These are phyloP conservation scores for Candida schatavii DNA, from an alignment of 805 yeast genomes.

Conservation along the genomic window DNA sequence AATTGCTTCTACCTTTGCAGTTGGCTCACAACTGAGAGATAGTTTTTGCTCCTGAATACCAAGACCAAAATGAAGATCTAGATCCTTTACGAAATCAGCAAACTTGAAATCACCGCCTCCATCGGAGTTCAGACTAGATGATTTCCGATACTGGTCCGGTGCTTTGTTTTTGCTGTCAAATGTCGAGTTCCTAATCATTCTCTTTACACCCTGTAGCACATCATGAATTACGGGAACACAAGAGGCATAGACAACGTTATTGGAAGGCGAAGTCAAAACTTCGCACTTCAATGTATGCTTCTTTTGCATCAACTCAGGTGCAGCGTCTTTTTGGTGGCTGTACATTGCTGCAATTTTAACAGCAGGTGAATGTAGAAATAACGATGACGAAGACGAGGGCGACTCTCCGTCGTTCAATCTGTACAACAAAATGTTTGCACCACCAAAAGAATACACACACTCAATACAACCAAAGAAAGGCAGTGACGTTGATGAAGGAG, in stretches of 20 bases:
- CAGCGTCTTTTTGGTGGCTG: constrained; percentile 28
- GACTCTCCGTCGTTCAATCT: constrained; percentile 42
- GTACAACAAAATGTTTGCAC: constrained; percentile 58
- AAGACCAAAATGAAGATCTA: constrained; percentile 63
- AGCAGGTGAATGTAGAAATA: constrained; percentile 74
- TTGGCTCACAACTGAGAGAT: constrained; percentile 86
- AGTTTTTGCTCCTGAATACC: constrained; percentile 71
- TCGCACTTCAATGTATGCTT: constrained; percentile 51
- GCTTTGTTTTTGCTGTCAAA: constrained; percentile 1
- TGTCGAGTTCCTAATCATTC: constrained; percentile 37
- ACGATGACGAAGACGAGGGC: constrained; percentile 41
- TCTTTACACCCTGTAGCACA: constrained; percentile 48
- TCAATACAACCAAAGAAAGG: constrained; percentile 34
- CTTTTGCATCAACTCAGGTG: constrained; percentile 15
- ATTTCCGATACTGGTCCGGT: constrained; percentile 1
- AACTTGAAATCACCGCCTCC: constrained; percentile 34
- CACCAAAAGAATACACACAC: constrained; percentile 59
- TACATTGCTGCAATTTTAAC: constrained; percentile 59
- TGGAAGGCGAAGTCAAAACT: constrained; percentile 63
- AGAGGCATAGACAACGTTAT: constrained; percentile 64
- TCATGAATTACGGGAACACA: constrained; percentile 79
- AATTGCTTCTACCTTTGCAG: constrained; percentile 86
- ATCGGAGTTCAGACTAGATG: not conserved
- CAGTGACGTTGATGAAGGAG: constrained; percentile 18
- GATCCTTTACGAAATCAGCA: constrained; percentile 42